These are phyloP conservation scores for Rhynchosporium agropyri DNA, from an alignment of 2,329 filamentous ascomycete genomes.

Conservation along the genomic window DNA sequence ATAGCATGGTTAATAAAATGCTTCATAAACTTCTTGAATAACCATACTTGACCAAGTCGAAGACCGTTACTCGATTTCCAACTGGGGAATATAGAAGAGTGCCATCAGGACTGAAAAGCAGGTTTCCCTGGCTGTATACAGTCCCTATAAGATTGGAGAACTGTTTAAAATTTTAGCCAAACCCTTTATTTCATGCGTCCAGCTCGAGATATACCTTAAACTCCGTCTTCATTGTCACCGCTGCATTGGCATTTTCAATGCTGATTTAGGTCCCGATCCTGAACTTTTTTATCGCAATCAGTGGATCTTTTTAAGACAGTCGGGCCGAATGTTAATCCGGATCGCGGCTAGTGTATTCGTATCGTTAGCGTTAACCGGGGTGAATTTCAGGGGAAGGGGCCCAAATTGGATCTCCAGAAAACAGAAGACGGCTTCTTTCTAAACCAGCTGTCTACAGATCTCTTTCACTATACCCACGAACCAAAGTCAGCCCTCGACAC, in stretches of 20 bases:
- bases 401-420: conserved; percentile 17
- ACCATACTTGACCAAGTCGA: conserved; percentile 88
- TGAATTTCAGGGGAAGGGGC: conserved; percentile 29
- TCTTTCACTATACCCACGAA: conserved; percentile 11
- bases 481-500: not conserved
- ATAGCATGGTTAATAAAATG: conserved; percentile 23
- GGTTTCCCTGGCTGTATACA: conserved; percentile 96
- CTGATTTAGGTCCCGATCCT: conserved; percentile 14
- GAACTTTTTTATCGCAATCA: conserved; percentile 29
- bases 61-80: conserved; percentile 92
- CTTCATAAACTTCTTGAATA: not conserved
- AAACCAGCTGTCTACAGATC: not conserved
- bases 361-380: conserved; percentile 13
- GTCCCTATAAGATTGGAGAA: conserved; percentile 98
- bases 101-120: conserved; percentile 95
- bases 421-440: not conserved
- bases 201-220: conserved; percentile 71
- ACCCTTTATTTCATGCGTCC: not conserved
- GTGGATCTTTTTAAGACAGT: conserved; percentile 13
- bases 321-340: conserved; percentile 16
- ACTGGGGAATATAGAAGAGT: conserved; percentile 94
- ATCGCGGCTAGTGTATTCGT: not conserved
- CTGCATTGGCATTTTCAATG: conserved; percentile 34
- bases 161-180: conserved; percentile 50
- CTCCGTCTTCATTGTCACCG: conserved; percentile 89